Evolutionary conservation across 75 land plant genomes (phyloP).

Genomic region (Pinus taeda): DNA sequence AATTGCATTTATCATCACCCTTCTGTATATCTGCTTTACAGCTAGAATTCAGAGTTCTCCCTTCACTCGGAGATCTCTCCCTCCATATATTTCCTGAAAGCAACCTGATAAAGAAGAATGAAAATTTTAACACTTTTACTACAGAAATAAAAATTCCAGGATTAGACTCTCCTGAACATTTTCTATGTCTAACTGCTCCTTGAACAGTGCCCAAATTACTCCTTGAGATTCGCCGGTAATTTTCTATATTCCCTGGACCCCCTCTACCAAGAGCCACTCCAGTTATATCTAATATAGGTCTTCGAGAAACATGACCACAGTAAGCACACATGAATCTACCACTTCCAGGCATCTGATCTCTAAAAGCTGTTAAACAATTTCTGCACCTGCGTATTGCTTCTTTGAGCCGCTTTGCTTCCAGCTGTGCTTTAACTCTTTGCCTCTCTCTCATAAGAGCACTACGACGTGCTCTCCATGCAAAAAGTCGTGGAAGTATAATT

Average conservation of each 20-base stretch:
- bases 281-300: slow-evolving; percentile 36
- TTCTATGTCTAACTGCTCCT: not conserved
- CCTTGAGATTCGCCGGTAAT: slow-evolving; percentile 8
- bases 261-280: slow-evolving; percentile 12
- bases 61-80: slow-evolving; percentile 11
- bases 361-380: slow-evolving; percentile 31
- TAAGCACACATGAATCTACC: slow-evolving; percentile 41
- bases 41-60: not conserved
- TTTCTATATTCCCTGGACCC: slow-evolving; percentile 21
- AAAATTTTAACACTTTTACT: slow-evolving; percentile 7
- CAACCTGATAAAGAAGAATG: slow-evolving; percentile 21
- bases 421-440: slow-evolving; percentile 29
- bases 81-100: slow-evolving; percentile 23
- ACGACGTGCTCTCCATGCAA: slow-evolving; percentile 29
- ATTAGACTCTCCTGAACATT: slow-evolving; percentile 20
- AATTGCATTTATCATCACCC: slow-evolving; percentile 18
- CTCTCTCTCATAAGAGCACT: slow-evolving; percentile 23
- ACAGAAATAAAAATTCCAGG: slow-evolving; percentile 8
- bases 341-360: slow-evolving; percentile 39
- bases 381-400: slow-evolving; percentile 40
- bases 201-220: slow-evolving; percentile 17
- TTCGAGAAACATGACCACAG: slow-evolving; percentile 41
- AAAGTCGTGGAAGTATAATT: slow-evolving; percentile 30
- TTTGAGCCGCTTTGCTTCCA: slow-evolving; percentile 43
- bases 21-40: slow-evolving; percentile 9